Evolutionary conservation across 1,139 yeast species (phyloP), one percentile per base, ranked within the genome.

Genomic region (Candida buenavistaensis): DNA sequence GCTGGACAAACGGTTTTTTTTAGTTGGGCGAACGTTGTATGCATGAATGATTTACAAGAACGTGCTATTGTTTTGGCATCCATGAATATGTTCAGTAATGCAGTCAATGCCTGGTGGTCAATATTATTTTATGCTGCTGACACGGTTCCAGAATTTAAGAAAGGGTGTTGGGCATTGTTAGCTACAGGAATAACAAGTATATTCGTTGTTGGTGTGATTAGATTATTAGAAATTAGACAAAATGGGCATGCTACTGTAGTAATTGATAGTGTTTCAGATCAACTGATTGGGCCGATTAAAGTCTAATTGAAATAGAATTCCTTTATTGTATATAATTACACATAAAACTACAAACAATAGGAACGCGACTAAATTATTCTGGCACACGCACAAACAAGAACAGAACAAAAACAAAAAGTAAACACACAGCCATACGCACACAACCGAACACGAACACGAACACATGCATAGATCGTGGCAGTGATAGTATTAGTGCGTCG

Each of bases 61-160:
- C 62, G 82, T 44, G 80, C 82, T 0, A 58, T 77, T 19, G 79
- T 76, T 0, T 55, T 78, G 34, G 82, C 80, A 0, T 75, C 80
- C 0, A 78, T 78, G 82, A 78, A 78, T 51, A 76, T 77, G 80
- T 75, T 76, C 45, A 71, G 78, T 28, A 75, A 76, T 48, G 80
- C 80, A 2, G 76, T 76, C 10, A 77, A 76, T 51, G 81, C 82
- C 2, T 78, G 82, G 82, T 77, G 82, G 81, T 68, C 78, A 1
- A 48, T 78, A 14, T 37, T 78, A 3, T 75, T 78, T 47, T 78
- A 62, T 45, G 57, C 68, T 13, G 80, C 80, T 1, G 57, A 68
- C 6, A 65, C 68, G 28, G 80, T 67, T 1, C 82, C 82, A 0
- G 57, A 58, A 33, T 76, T 72, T 44, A 61, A 56, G 35, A 68